A percentile compares a stretch with the other conserved stretches of the same genome.
Evolutionary conservation across 441 rosid genomes (phyloP).

Genomic region (Aquilaria agallochum): DNA sequence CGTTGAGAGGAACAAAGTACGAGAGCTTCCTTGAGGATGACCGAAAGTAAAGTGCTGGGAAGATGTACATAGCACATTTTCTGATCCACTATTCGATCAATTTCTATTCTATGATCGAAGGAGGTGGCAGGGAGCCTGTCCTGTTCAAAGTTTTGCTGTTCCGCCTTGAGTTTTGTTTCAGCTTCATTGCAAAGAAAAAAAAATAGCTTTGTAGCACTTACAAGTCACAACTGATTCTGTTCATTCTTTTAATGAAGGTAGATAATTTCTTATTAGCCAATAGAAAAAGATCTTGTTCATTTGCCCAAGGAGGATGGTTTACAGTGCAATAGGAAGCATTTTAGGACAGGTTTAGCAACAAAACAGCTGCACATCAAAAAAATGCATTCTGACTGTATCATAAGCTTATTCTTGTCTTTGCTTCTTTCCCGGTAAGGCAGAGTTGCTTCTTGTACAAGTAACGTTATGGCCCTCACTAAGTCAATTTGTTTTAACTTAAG

Average conservation of each 20-base stretch:
- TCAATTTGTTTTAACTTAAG: too few relatives aligned
- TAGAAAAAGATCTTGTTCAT: too few relatives aligned
- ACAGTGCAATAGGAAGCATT: too few relatives aligned
- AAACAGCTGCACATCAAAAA: too few relatives aligned
- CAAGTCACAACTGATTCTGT: constrained; percentile 26
- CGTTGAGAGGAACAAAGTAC: constrained; percentile 63
- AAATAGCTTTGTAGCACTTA: background rate
- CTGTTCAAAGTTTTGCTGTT: constrained; percentile 43
- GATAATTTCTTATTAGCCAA: too few relatives aligned
- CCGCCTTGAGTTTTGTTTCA: constrained; percentile 15
- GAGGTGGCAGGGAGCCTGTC: constrained; percentile 21
- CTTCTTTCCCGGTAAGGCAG: too few relatives aligned
- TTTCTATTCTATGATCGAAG: constrained; percentile 18
- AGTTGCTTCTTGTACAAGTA: too few relatives aligned
- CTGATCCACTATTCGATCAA: constrained; percentile 11
- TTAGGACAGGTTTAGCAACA: too few relatives aligned
- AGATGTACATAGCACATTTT: constrained; percentile 22
- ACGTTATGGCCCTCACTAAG: too few relatives aligned
- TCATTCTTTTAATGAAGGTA: constrained; percentile 31
- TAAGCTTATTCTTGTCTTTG: too few relatives aligned
- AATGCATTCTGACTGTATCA: too few relatives aligned
- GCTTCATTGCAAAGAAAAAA: background rate
- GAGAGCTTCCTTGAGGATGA: constrained; percentile 60
- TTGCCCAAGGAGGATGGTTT: too few relatives aligned
- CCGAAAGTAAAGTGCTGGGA: constrained; percentile 37